phyloP scores from a whole-genome alignment of 257 asterid species.

The Galeopsis tetrahit region DNA sequence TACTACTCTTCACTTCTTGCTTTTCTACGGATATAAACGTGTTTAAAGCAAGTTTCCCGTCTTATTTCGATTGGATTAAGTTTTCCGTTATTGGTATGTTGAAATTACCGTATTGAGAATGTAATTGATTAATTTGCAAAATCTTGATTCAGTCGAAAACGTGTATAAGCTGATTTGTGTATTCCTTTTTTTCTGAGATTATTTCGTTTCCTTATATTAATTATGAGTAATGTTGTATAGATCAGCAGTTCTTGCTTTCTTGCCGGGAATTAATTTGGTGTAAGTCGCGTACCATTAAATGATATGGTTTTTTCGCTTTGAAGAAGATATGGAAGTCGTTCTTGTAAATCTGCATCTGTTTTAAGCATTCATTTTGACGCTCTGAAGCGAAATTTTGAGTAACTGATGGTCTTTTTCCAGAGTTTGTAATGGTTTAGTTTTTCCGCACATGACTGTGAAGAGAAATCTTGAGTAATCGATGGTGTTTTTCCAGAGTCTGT shows the following conservation, averaged over 20 bases:
- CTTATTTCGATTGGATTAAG: slow-evolving; percentile 26
- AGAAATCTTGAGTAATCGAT: too few relatives aligned
- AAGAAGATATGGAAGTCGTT: background rate
- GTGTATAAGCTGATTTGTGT: slow-evolving; percentile 25
- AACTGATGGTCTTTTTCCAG: background rate
- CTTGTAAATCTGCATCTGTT: background rate
- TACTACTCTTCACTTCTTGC: background rate
- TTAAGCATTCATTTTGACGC: background rate
- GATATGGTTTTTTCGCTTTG: background rate
- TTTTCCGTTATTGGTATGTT: slow-evolving; percentile 10
- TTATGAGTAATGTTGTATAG: slow-evolving; percentile 4
- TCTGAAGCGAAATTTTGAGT: background rate
- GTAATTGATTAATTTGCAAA: slow-evolving; percentile 12
- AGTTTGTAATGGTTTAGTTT: background rate
- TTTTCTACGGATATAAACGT: background rate
- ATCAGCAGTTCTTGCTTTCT: slow-evolving; percentile 22
- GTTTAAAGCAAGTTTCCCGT: slow-evolving; percentile 1
- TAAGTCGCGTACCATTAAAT: background rate
- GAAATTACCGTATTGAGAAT: slow-evolving; percentile 18
- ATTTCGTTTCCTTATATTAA: slow-evolving; percentile 1
- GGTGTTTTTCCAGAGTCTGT: too few relatives aligned
- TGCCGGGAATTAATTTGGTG: slow-evolving; percentile 20
- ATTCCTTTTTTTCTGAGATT: slow-evolving; percentile 13
- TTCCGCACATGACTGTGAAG: background rate
- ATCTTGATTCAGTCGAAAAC: slow-evolving; percentile 39